Percentiles rank a stretch among this genome's conserved stretches.
These are phyloP conservation scores for Fermentozyma sake DNA, from an alignment of 1,139 yeast genomes.

Conservation along the genomic window DNA sequence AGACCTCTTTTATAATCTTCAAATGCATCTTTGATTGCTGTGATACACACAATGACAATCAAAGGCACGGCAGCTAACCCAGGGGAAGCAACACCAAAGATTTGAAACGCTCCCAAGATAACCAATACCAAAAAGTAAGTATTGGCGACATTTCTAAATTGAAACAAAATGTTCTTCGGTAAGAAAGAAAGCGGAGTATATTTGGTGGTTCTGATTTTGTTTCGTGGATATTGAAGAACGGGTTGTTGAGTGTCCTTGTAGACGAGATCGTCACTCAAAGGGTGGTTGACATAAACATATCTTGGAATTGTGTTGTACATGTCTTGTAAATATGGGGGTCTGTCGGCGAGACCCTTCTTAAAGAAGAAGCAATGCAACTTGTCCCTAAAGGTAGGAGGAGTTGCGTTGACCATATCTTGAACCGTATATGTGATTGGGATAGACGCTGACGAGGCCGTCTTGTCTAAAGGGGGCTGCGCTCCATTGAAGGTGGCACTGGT, in stretches of 20 bases:
- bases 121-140: conserved; percentile 77
- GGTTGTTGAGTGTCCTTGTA: conserved; percentile 39
- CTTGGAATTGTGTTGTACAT: conserved; percentile 35
- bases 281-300: conserved; percentile 34
- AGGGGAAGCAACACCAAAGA: conserved; percentile 89
- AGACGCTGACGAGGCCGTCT: no score
- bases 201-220: conserved; percentile 92
- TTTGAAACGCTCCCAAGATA: conserved; percentile 80
- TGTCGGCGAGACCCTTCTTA: conserved; percentile 25
- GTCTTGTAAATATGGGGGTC: conserved; percentile 34
- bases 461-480: no score
- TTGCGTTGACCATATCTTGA: conserved; percentile 21
- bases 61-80: conserved; percentile 91
- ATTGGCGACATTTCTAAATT: conserved; percentile 88
- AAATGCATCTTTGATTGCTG: conserved; percentile 89
- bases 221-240: conserved; percentile 58
- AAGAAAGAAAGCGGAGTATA: conserved; percentile 86
- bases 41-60: conserved; percentile 82
- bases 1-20: conserved; percentile 87
- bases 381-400: conserved; percentile 31
- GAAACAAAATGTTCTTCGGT: conserved; percentile 76
- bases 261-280: conserved; percentile 27
- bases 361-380: conserved; percentile 26
- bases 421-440: conserved; percentile 6
- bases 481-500: no score